A percentile compares a stretch with the other conserved stretches of the same genome.
These are phyloP conservation scores for Quercus gilva DNA, from an alignment of 306 rosid genomes.

Conservation along the genomic window DNA sequence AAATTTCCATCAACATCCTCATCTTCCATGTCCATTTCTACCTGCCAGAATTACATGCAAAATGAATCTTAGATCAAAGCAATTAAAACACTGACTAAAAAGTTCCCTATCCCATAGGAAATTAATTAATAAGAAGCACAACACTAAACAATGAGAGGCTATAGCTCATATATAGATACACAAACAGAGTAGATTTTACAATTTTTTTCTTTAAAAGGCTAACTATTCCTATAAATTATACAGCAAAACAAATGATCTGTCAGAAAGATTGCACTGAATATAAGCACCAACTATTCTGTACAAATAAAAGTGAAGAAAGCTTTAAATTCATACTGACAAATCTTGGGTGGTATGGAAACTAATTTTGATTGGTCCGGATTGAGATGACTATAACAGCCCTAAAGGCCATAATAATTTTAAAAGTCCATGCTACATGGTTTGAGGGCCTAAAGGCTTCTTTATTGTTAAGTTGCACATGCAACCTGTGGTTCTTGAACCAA, in stretches of 20 bases:
- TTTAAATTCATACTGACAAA: neutral
- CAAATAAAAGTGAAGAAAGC: neutral
- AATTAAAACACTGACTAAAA: neutral
- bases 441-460: neutral
- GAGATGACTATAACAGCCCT: neutral
- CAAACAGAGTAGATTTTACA: neutral
- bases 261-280: too few relatives aligned
- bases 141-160: neutral
- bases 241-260: too few relatives aligned
- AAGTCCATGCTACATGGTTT: neutral
- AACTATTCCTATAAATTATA: too few relatives aligned
- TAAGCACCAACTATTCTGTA: neutral
- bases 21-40: slow-evolving; percentile 98
- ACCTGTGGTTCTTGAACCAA: too few relatives aligned
- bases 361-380: neutral
- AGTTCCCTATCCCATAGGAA: neutral
- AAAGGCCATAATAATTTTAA: neutral
- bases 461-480: too few relatives aligned
- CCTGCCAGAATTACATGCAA: slow-evolving; percentile 46
- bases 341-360: neutral
- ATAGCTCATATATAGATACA: neutral
- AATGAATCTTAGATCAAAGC: neutral
- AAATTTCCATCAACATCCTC: slow-evolving; percentile 43
- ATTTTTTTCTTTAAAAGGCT: too few relatives aligned
- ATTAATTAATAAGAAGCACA: neutral